Evolutionary conservation across 2,329 filamentous ascomycete genomes (phyloP).

Genomic region (Venturia pyrina): DNA sequence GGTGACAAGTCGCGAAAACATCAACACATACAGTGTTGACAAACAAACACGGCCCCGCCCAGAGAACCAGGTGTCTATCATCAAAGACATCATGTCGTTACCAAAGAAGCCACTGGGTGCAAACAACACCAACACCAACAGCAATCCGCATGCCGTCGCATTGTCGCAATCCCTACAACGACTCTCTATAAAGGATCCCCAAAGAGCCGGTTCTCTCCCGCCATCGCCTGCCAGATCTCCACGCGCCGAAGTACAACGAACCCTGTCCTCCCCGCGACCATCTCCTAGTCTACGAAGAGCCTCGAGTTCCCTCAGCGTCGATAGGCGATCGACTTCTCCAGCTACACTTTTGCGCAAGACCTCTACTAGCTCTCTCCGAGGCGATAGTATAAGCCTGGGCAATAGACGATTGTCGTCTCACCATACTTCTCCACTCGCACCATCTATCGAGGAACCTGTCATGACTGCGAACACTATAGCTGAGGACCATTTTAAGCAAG

Average conservation of each 20-base stretch:
- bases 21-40: background rate
- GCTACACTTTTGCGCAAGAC: slow-evolving; percentile 9
- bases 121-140: background rate
- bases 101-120: background rate
- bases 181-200: background rate
- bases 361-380: slow-evolving; percentile 5
- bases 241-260: background rate
- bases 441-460: slow-evolving; percentile 6
- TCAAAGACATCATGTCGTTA: background rate
- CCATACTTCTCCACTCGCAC: slow-evolving; percentile 1
- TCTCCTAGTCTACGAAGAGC: slow-evolving; percentile 4
- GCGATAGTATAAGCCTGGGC: slow-evolving; percentile 4
- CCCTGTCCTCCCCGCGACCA: slow-evolving; percentile 7
- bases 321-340: slow-evolving; percentile 10
- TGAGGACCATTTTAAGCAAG: slow-evolving; percentile 7
- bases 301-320: slow-evolving; percentile 8
- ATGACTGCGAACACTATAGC: slow-evolving; percentile 9
- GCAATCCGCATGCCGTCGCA: background rate
- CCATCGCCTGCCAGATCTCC: background rate
- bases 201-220: background rate
- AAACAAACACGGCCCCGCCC: background rate
- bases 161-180: background rate
- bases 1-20: background rate
- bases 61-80: background rate
- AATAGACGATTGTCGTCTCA: background rate